Conservation (phyloP, 2,329 filamentous ascomycete genomes). For the Colletotrichum sojae region DNA sequence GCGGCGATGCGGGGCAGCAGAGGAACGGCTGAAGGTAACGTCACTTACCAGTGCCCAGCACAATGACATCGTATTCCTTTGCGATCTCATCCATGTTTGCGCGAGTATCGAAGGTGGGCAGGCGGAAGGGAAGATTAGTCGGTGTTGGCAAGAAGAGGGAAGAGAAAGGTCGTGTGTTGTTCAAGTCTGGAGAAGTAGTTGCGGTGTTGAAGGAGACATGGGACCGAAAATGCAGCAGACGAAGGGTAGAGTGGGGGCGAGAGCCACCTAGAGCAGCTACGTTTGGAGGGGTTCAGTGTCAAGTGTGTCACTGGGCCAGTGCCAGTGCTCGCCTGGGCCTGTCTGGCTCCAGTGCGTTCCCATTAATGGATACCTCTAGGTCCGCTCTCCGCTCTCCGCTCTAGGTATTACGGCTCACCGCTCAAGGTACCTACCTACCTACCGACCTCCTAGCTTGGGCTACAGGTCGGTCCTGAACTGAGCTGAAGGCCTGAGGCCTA, state of each 20-base stretch:
- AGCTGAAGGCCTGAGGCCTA: neutral
- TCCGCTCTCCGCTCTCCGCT: conserved; percentile 37
- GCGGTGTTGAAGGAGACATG: conserved; percentile 38
- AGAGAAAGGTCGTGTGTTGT: conserved; percentile 29
- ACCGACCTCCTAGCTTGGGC: too few species aligned
- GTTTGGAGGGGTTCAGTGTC: conserved; percentile 38
- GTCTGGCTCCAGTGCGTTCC: conserved; percentile 32
- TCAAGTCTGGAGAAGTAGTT: conserved; percentile 39
- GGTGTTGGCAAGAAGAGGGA: conserved; percentile 31
- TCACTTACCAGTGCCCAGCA: conserved; percentile 90
- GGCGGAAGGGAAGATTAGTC: conserved; percentile 17
- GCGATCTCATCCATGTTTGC: conserved; percentile 95
- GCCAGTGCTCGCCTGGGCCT: conserved; percentile 32
- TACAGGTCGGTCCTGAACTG: too few species aligned
- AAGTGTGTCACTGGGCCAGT: conserved; percentile 40
- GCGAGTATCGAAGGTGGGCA: conserved; percentile 42
- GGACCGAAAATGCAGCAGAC: conserved; percentile 40
- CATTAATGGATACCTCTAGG: conserved; percentile 27
- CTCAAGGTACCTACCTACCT: conserved; percentile 7
- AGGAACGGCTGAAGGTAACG: conserved; percentile 52
- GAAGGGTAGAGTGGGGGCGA: conserved; percentile 34
- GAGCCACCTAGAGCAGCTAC: conserved; percentile 37
- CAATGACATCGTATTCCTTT: conserved; percentile 98
- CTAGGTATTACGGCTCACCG: conserved; percentile 31
- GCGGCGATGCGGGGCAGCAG: conserved; percentile 49